These are phyloP conservation scores for Piromyces finnis DNA, from an alignment of 192 early-diverging fungal species.

Conservation along the genomic window DNA sequence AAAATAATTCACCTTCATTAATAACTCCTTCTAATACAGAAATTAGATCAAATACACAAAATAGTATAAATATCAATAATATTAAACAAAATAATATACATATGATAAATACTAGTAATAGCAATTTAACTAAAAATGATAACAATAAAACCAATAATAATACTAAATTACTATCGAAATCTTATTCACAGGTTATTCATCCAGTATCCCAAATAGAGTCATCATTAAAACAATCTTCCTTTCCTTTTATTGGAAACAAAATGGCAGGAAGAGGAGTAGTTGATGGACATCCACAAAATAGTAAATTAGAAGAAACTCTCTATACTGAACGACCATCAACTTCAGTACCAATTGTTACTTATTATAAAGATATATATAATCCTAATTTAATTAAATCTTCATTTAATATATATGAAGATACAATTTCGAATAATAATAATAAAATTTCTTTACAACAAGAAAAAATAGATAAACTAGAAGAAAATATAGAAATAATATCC, in stretches of 20 bases:
- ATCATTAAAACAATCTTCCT: too few species aligned
- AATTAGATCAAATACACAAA: too few species aligned
- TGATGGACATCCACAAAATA: background rate
- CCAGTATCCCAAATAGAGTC: background rate
- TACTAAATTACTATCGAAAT: background rate
- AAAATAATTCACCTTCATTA: too few species aligned
- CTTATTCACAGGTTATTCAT: background rate
- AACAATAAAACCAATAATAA: too few species aligned
- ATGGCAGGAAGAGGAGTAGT: background rate
- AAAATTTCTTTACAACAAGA: too few species aligned
- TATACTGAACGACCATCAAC: background rate
- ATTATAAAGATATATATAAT: background rate
- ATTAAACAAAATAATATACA: too few species aligned
- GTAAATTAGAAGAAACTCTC: background rate
- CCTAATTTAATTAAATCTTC: background rate
- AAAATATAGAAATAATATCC: background rate
- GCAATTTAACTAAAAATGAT: too few species aligned
- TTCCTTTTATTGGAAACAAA: background rate
- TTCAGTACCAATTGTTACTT: background rate
- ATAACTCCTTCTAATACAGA: too few species aligned
- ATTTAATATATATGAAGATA: background rate
- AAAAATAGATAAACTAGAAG: background rate
- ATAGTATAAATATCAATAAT: too few species aligned
- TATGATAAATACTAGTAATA: background rate
- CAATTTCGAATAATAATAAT: background rate